phyloP scores from a whole-genome alignment of 2,329 filamentous ascomycete genomes.

The Claviceps cyperi region DNA sequence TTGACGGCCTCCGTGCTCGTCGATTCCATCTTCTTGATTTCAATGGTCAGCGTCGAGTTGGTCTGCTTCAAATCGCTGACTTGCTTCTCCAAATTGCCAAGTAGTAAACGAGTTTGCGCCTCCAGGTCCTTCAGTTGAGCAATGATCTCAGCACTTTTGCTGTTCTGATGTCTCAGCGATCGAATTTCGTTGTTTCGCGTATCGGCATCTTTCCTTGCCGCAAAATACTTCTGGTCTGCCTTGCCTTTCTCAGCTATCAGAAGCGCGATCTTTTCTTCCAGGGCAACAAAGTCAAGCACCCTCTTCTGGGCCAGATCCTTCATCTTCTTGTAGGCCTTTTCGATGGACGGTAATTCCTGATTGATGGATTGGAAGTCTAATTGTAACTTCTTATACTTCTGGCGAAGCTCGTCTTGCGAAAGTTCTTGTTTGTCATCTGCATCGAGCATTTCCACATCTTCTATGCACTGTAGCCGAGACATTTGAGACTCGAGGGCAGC shows the following conservation, averaged over 20 bases:
- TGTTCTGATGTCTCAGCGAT: conserved; percentile 65
- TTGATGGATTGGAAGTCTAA: conserved; percentile 74
- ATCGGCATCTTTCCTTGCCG: conserved; percentile 86
- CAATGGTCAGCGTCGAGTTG: conserved; percentile 52
- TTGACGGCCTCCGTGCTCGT: conserved; percentile 56
- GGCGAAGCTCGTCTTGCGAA: conserved; percentile 54
- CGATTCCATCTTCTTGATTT: conserved; percentile 63
- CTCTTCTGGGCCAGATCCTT: conserved; percentile 77
- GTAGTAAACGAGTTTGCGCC: conserved; percentile 55
- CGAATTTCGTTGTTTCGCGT: conserved; percentile 68
- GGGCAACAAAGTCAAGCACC: conserved; percentile 56
- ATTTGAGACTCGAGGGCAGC: conserved; percentile 69
- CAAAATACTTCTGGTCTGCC: conserved; percentile 96
- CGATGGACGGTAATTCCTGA: conserved; percentile 76
- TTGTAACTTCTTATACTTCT: conserved; percentile 60
- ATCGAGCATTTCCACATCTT: conserved; percentile 31
- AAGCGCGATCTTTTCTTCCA: conserved; percentile 65
- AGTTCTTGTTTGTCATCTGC: conserved; percentile 39
- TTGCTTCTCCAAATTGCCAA: conserved; percentile 84
- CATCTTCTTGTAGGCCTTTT: conserved; percentile 80
- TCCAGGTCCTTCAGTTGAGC: conserved; percentile 86
- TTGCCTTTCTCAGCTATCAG: conserved; percentile 83
- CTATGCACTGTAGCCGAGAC: conserved; percentile 45
- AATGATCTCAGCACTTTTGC: conserved; percentile 86
- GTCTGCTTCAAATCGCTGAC: conserved; percentile 68